A percentile compares a stretch with the other conserved stretches of the same genome.
These are phyloP conservation scores for Conringia planisiliqua DNA, from an alignment of 345 rosid species.

Conservation along the genomic window DNA sequence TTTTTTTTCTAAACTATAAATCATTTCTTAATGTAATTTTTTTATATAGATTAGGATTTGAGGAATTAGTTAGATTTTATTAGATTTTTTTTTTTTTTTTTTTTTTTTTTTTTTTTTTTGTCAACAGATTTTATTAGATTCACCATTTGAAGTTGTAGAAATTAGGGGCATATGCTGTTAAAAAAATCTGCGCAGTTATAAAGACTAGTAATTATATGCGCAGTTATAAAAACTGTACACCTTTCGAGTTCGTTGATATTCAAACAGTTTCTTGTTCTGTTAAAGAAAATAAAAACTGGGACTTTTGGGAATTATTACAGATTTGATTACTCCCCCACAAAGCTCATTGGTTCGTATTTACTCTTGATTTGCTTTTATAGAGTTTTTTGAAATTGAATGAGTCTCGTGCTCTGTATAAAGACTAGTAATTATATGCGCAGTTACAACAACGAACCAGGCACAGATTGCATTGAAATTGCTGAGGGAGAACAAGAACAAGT, in stretches of 20 bases:
- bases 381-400: neutral
- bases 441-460: conserved; percentile 60
- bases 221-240: no score
- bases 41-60: no score
- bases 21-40: no score
- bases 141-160: neutral
- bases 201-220: no score
- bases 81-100: no score
- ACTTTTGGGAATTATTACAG: neutral
- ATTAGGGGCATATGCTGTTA: no score
- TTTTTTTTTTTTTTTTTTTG: no score
- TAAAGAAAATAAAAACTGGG: neutral
- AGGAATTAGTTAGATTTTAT: no score
- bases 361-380: neutral
- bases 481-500: conserved; percentile 67
- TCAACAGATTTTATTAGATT: conserved; percentile 23
- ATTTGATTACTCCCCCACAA: neutral
- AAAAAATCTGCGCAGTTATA: no score
- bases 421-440: conserved; percentile 44
- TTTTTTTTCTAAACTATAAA: no score
- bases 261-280: neutral
- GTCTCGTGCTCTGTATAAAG: neutral
- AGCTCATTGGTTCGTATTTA: neutral
- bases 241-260: neutral
- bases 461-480: conserved; percentile 52